phyloP scores from a whole-genome alignment of 352 stramenopile genomes.

The Phytophthora hybrid region DNA sequence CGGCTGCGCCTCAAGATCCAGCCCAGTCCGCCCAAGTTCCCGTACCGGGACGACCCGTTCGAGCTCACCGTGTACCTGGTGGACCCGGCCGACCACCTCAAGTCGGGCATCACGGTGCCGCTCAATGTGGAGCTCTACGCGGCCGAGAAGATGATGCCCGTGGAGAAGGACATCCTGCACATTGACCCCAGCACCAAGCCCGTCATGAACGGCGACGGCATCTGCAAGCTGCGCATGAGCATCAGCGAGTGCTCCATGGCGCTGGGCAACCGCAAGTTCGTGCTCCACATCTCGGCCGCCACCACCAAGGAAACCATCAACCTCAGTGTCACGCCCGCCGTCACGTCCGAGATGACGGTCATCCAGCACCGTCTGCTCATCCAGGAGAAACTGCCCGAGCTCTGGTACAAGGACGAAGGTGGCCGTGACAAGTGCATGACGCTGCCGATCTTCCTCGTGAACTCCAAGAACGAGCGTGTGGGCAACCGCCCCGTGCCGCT shows the following conservation, averaged over 20 bases:
- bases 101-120: conserved; percentile 78
- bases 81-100: conserved; percentile 81
- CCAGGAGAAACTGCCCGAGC: conserved; percentile 82
- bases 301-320: conserved; percentile 57
- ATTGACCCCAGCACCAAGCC: conserved; percentile 83
- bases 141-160: conserved; percentile 84
- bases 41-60: conserved; percentile 87
- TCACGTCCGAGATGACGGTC: conserved; percentile 85
- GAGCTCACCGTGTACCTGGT: conserved; percentile 90
- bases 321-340: conserved; percentile 62
- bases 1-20: conserved; percentile 85
- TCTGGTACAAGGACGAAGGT: conserved; percentile 91
- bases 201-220: conserved; percentile 84
- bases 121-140: conserved; percentile 86
- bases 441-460: conserved; percentile 79
- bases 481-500: conserved; percentile 79
- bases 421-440: conserved; percentile 89
- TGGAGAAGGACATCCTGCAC: conserved; percentile 83
- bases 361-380: conserved; percentile 88
- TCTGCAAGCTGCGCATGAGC: conserved; percentile 82
- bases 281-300: conserved; percentile 78
- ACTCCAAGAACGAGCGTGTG: conserved; percentile 83
- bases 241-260: conserved; percentile 89
- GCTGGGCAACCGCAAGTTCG: conserved; percentile 88
- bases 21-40: conserved; percentile 85